Evolutionary conservation across 1,284 basidiomycete genomes (phyloP).

Genomic region (Fomitopsis schrenkii): DNA sequence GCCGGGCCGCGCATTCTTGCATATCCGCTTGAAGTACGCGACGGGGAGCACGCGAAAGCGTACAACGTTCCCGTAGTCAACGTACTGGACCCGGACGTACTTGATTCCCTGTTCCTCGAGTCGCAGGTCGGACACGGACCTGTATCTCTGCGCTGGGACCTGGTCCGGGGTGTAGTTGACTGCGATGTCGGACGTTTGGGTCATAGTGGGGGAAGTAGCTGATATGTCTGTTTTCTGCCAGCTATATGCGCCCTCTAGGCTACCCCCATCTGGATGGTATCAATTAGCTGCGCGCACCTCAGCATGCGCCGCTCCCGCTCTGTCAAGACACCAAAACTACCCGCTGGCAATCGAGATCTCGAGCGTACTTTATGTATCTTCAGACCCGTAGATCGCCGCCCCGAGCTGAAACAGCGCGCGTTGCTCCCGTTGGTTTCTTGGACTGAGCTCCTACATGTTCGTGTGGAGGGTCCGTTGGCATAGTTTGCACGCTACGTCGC

Average conservation of each 20-base stretch:
- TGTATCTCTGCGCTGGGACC: background rate
- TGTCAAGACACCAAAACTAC: no score
- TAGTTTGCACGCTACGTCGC: no score
- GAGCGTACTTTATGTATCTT: no score
- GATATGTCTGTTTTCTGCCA: background rate
- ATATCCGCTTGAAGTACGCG: conserved; percentile 49
- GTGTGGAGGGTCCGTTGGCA: no score
- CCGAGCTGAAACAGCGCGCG: no score
- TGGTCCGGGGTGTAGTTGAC: background rate
- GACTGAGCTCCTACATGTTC: no score
- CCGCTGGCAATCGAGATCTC: no score
- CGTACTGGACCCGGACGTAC: conserved; percentile 57
- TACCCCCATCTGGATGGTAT: background rate
- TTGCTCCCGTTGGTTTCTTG: no score
- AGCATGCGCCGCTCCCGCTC: no score
- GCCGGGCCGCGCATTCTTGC: conserved; percentile 45
- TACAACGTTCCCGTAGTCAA: conserved; percentile 51
- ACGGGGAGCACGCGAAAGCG: conserved; percentile 55
- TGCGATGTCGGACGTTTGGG: background rate
- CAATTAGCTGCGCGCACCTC: no score
- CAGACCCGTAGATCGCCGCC: no score
- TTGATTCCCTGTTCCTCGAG: conserved; percentile 16
- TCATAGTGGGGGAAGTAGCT: background rate
- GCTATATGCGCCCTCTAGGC: background rate
- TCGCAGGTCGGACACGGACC: conserved; percentile 11